Evolutionary conservation across 192 early-diverging fungal species (phyloP).

Genomic region (Jimgerdemannia flammicorona): DNA sequence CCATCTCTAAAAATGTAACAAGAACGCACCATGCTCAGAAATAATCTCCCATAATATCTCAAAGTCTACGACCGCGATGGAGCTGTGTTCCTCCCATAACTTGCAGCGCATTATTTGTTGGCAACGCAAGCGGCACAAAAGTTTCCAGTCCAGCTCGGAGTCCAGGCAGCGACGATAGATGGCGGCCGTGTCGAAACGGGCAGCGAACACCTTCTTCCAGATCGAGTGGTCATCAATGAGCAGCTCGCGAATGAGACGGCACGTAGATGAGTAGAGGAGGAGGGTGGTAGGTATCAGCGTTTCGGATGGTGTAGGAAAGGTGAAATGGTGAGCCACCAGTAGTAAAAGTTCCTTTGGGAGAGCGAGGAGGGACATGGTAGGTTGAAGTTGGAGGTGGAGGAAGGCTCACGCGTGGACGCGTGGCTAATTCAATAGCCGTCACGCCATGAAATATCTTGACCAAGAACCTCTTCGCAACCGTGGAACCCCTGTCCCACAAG

Average conservation of each 20-base stretch:
- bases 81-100: conserved; percentile 7
- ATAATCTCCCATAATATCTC: conserved; percentile 35
- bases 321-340: too few relatives aligned
- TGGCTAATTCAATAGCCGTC: too few relatives aligned
- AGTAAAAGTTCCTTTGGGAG: too few relatives aligned
- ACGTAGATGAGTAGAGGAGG: conserved; percentile 17
- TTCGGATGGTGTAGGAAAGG: too few relatives aligned
- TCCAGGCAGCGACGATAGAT: conserved; percentile 23
- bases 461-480: too few relatives aligned
- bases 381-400: too few relatives aligned
- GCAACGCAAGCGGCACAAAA: conserved; percentile 17
- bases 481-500: too few relatives aligned
- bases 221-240: conserved; percentile 18
- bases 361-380: too few relatives aligned
- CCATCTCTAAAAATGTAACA: not conserved
- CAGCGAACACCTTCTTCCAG: conserved; percentile 22
- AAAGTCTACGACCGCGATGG: conserved; percentile 21
- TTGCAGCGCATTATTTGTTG: conserved; percentile 14
- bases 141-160: conserved; percentile 19
- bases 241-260: conserved; percentile 10
- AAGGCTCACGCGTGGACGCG: too few relatives aligned
- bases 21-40: conserved; percentile 31
- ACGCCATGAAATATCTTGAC: too few relatives aligned
- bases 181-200: conserved; percentile 33
- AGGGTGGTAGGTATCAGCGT: conserved; percentile 17